A percentile compares a stretch with the other conserved stretches of the same genome.
These are phyloP conservation scores for Yamadazyma akitaensis DNA, from an alignment of 805 yeast genomes.

Conservation along the genomic window DNA sequence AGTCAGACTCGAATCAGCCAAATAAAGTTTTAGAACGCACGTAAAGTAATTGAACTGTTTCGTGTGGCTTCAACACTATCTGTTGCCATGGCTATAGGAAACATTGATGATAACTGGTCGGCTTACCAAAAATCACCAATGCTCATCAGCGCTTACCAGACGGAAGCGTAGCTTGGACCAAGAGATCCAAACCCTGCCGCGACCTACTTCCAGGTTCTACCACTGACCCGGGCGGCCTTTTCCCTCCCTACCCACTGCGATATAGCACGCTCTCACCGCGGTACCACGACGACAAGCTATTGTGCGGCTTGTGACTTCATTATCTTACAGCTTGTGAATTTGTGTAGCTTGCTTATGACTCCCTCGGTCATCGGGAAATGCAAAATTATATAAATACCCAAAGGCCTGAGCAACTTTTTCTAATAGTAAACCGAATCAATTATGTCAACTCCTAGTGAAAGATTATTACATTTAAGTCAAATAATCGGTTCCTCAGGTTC, in stretches of 20 bases:
- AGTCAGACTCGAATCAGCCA: neutral
- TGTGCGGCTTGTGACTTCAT: neutral
- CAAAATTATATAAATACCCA: constrained; percentile 1
- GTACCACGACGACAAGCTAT: neutral
- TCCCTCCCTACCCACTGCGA: too few species aligned
- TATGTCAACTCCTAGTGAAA: constrained; percentile 20
- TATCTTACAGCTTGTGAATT: neutral
- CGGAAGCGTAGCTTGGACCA: neutral
- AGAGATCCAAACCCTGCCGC: too few species aligned
- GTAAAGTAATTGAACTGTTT: neutral
- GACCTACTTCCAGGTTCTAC: too few species aligned
- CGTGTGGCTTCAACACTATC: neutral
- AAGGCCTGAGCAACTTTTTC: neutral
- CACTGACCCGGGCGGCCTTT: too few species aligned
- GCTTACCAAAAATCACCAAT: too few species aligned
- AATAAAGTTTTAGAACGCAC: neutral
- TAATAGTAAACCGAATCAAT: neutral
- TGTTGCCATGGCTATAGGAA: too few species aligned
- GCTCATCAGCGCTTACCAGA: neutral
- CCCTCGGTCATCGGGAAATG: constrained; percentile 7
- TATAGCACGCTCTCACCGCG: neutral
- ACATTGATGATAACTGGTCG: too few species aligned
- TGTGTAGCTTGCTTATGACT: neutral
- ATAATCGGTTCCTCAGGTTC: constrained; percentile 19
- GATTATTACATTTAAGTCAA: constrained; percentile 29